Conservation (phyloP, 129 eudicot species). For the Rutidosis leptorrhynchoides region DNA sequence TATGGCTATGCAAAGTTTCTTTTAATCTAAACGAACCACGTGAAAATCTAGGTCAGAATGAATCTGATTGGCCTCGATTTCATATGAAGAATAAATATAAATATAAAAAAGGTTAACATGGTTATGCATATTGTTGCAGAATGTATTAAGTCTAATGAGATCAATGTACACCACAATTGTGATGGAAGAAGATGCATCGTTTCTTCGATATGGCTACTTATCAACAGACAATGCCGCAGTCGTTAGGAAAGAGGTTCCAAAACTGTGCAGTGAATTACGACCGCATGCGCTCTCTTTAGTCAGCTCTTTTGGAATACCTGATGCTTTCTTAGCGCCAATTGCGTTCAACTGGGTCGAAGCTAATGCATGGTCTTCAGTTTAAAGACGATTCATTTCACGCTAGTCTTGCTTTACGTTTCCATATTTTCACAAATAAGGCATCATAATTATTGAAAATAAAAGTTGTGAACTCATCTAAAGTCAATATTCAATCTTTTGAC, state of each 20-base stretch:
- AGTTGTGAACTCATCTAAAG: too few species aligned
- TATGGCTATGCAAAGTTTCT: too few species aligned
- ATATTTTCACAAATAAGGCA: too few species aligned
- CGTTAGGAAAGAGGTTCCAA: slow-evolving; percentile 70
- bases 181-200: slow-evolving; percentile 82
- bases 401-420: too few species aligned
- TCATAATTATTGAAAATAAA: too few species aligned
- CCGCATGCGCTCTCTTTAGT: slow-evolving; percentile 89
- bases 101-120: too few species aligned
- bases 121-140: slow-evolving; percentile 62
- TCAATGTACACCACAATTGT: slow-evolving; percentile 66
- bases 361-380: slow-evolving; percentile 59
- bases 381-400: too few species aligned
- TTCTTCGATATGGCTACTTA: slow-evolving; percentile 89
- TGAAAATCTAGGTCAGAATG: too few species aligned
- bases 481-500: too few species aligned
- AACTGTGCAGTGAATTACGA: slow-evolving; percentile 73
- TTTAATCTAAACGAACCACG: too few species aligned
- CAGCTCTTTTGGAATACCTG: slow-evolving; percentile 87
- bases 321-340: slow-evolving; percentile 84
- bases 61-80: too few species aligned
- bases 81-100: too few species aligned
- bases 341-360: slow-evolving; percentile 95
- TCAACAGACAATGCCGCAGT: slow-evolving; percentile 67
- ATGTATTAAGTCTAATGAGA: slow-evolving; percentile 59